Evolutionary conservation across 164 flowering plant genomes (phyloP).

Genomic region (grape (Vitis vinifera)): ASM3070453v1 NC_081811.1:26874501-26875000

Average conservation of each 20-base stretch:
- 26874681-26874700: not conserved
- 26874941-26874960: not conserved
- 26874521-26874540: too few relatives aligned
- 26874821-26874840: conserved; percentile 4
- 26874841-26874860: conserved; percentile 11
- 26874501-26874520: too few relatives aligned
- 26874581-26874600: conserved; percentile 1
- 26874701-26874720: not conserved
- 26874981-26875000: not conserved
- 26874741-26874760: not conserved
- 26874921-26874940: not conserved
- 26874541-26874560: not conserved
- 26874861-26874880: not conserved
- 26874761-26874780: not conserved
- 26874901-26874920: not conserved
- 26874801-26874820: too few relatives aligned
- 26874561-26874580: not conserved
- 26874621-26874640: conserved; percentile 17
- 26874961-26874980: not conserved
- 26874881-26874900: not conserved
- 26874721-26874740: not conserved
- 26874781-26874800: not conserved
- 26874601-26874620: conserved; percentile 2
- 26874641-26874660: conserved; percentile 1
- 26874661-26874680: not conserved